Evolutionary conservation across 495 filamentous ascomycete species (phyloP).

Genomic region (Lophiotrema nucula): DNA sequence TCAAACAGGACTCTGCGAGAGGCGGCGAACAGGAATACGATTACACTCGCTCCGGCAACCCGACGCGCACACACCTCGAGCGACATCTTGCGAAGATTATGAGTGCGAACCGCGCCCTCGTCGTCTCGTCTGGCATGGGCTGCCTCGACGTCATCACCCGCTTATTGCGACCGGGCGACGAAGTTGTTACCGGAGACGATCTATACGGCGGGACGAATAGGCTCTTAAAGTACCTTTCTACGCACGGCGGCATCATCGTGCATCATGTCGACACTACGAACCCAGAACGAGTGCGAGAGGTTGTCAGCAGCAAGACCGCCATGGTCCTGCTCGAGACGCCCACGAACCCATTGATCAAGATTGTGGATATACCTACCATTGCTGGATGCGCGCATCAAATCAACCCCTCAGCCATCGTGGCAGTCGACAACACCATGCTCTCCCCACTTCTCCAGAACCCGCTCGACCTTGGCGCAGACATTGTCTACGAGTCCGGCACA

Average conservation of each 20-base stretch:
- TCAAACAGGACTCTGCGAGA: conserved; percentile 83
- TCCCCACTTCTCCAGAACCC: conserved; percentile 90
- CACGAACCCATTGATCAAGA: conserved; percentile 97
- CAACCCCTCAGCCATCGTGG: conserved; percentile 78
- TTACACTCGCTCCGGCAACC: conserved; percentile 96
- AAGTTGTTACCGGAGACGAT: conserved; percentile 95
- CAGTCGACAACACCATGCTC: conserved; percentile 98
- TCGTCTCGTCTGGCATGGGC: conserved; percentile 95
- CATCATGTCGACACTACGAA: conserved; percentile 94
- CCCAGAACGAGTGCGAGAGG: conserved; percentile 62
- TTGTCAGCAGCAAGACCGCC: conserved; percentile 74
- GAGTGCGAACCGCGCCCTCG: conserved; percentile 85
- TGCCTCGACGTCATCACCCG: conserved; percentile 97
- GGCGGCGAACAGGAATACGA: conserved; percentile 87
- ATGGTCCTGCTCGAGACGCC: conserved; percentile 97
- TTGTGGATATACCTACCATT: conserved; percentile 84
- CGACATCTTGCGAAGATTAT: conserved; percentile 98
- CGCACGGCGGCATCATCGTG: conserved; percentile 81
- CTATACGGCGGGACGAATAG: conserved; percentile 95
- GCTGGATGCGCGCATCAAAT: conserved; percentile 70
- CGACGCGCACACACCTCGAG: conserved; percentile 93
- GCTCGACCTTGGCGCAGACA: conserved; percentile 88
- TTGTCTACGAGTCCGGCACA: conserved; percentile 95
- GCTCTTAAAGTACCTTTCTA: conserved; percentile 84
- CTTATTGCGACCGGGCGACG: conserved; percentile 86